phyloP scores from a whole-genome alignment of 805 yeast species.

The Saccharomycopsis sp. region DNA sequence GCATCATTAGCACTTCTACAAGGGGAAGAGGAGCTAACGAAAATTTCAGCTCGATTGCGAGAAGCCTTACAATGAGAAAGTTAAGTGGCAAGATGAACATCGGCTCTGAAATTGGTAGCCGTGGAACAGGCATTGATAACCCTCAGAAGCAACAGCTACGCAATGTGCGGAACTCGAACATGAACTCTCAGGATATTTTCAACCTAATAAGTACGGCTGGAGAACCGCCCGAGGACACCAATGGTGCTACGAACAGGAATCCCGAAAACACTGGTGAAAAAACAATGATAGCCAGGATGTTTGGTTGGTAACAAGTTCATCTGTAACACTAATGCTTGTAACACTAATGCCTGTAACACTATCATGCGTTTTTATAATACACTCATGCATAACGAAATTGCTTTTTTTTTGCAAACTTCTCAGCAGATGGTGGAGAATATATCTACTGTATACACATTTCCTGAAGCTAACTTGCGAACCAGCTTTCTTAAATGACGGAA shows the following conservation, averaged over 20 bases:
- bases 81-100: not conserved
- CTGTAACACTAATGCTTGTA: too few species aligned
- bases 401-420: not conserved
- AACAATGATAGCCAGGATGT: not conserved
- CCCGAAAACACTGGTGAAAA: not conserved
- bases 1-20: not conserved
- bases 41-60: not conserved
- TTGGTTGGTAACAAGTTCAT: constrained; percentile 2
- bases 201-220: not conserved
- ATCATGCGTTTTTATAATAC: not conserved
- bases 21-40: not conserved
- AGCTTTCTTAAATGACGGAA: too few species aligned
- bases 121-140: too few species aligned
- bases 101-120: not conserved
- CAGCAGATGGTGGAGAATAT: not conserved
- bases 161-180: not conserved
- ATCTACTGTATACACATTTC: not conserved
- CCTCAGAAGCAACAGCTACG: not conserved
- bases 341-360: too few species aligned
- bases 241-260: not conserved
- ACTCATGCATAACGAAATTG: not conserved
- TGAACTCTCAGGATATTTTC: not conserved
- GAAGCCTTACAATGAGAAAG: not conserved
- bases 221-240: not conserved
- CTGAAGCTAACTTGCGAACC: too few species aligned